Base-by-base conservation (phyloP, 2,329 filamentous ascomycete genomes). In the Talaromyces sp. region DNA sequence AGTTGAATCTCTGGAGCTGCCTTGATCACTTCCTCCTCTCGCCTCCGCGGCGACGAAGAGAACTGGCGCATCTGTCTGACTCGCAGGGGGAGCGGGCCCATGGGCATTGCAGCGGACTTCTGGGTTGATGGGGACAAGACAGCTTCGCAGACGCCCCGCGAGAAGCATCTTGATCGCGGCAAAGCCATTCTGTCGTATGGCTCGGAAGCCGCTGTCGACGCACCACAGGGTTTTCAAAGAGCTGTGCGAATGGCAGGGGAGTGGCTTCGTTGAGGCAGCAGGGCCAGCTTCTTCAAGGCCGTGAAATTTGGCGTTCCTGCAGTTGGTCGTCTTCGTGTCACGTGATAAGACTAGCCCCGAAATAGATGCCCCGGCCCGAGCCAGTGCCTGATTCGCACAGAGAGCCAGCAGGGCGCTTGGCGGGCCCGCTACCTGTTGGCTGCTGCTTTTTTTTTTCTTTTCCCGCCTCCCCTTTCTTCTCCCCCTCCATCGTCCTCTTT, bases 111-210 rank as follows among this genome's bases (percentile, higher is more conserved):
- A 53, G 66, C 64, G 59, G 63, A 81, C 78, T 38, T 81, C 77
- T 38, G 80, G 74, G 61, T 79, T 77, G 57, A 77, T 76, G 64
- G 75, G 74, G 63, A 68, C 67, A 66, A 67, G 65, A 64, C 63
- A 59, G 66, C 62, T 59, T 69, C 67, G 59, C 69, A 69, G 58
- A 73, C 62, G 31, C 70, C 67, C 60, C 73, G 71, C 52, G 69
- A 64, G 54, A 75, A 66, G 64, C 71, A 69, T 65, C 65, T 71
- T 60, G 74, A 68, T 60, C 69, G 73, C 64, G 72, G 70, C 69
- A 70, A 72, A 64, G 74, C 71, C 75, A 78, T 78, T 58, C 49
- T 66, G 55, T 52, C 55, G n/a, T 51, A 43, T 56, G 64, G 58
- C 62, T 62, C 62, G 19, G 38, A 11, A 63, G 64, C 61, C 66